Evolutionary conservation across 1,284 basidiomycete species (phyloP), one percentile per base, ranked within the genome.

Genomic region (Microbotryomycetes sp.): DNA sequence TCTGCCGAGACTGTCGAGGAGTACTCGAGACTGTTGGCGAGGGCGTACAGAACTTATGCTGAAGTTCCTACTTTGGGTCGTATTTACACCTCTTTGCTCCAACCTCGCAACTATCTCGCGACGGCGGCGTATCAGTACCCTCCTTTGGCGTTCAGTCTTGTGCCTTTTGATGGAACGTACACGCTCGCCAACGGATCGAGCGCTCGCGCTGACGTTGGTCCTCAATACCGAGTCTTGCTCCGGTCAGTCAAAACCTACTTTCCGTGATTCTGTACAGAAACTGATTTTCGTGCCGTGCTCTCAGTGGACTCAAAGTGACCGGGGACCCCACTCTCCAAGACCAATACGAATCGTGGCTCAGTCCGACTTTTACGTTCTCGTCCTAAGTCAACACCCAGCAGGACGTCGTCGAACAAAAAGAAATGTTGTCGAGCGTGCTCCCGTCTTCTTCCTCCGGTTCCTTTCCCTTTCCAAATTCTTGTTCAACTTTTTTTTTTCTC

Each of bases 321-420:
- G 67, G 59, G 23, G 56, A 68, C 35, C 60, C 61, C 5, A 13
- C 11, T 3, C 24, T 54, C 18, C 29, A 52, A 30, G 23, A 56
- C 54, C 31, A 45, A 3, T 68, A 66, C 57, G 67, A 68, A 29
- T 61, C 59, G 21, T 68, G 64, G 64, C 61, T 68, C 24, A 56
- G 53, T 3, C 56, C 60, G 7, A 30, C 59, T 1, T 60, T 66
- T 49, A 51, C 58, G 3, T 60, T 61, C 48, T 28, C 56, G n/a
- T 35, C 49, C 27, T 58, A 52, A n/a, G n/a, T n/a, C n/a, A n/a
- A n/a, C n/a, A n/a, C n/a, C n/a, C n/a, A n/a, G n/a, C n/a, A n/a
- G n/a, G n/a, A n/a, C n/a, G n/a, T n/a, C n/a, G n/a, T n/a, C n/a
- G n/a, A n/a, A n/a, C n/a, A n/a, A n/a, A n/a, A n/a, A n/a, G n/a